These are phyloP conservation scores for Lachnellula willkommii DNA, from an alignment of 2,329 filamentous ascomycete genomes.

Conservation along the genomic window DNA sequence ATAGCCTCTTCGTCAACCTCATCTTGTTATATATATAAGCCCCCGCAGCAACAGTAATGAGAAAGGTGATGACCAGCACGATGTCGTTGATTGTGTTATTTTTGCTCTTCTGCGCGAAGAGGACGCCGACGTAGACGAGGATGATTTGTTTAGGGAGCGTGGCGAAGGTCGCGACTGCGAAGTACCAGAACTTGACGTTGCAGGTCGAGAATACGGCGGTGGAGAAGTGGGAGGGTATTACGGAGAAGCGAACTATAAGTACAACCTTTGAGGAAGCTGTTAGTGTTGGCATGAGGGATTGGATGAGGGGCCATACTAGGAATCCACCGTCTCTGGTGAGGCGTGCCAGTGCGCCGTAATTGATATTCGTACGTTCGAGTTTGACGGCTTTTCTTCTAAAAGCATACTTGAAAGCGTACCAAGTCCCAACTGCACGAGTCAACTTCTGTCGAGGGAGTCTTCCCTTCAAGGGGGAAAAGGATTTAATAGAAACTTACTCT, in stretches of 20 bases:
- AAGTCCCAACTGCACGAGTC: conserved; percentile 29
- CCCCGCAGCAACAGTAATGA: conserved; percentile 34
- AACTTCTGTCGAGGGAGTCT: background rate
- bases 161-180: conserved; percentile 36
- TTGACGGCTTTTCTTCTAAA: conserved; percentile 34
- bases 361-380: conserved; percentile 38
- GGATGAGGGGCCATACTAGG: conserved; percentile 27
- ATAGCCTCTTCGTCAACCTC: conserved; percentile 31
- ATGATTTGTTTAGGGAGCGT: conserved; percentile 40
- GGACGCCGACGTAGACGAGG: conserved; percentile 38
- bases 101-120: conserved; percentile 30
- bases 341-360: conserved; percentile 36
- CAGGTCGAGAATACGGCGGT: conserved; percentile 41
- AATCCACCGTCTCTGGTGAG: conserved; percentile 39
- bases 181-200: conserved; percentile 39
- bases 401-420: conserved; percentile 38
- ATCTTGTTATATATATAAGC: conserved; percentile 37
- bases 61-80: conserved; percentile 28
- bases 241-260: conserved; percentile 37
- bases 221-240: conserved; percentile 39
- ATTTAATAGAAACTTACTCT: conserved; percentile 33
- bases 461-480: background rate
- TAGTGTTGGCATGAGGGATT: background rate
- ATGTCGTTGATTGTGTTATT: conserved; percentile 31
- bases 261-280: conserved; percentile 29